Evolutionary conservation across 176 grass and related monocot species (phyloP), one percentile per base, ranked within the genome.

Genomic region (Puccinellia tenuiflora): DNA sequence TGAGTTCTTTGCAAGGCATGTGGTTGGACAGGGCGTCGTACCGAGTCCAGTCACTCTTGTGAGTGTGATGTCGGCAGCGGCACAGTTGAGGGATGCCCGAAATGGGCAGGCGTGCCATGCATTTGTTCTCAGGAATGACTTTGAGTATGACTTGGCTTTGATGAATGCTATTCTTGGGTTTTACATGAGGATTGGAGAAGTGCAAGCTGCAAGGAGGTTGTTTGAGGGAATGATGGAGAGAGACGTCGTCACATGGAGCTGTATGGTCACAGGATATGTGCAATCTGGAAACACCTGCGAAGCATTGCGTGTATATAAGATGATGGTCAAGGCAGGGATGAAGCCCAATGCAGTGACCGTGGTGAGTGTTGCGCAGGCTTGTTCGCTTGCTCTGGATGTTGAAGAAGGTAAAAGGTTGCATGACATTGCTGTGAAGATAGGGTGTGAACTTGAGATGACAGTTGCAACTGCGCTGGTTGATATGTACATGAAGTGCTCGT

Each of bases 401-500:
- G 54, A 84, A 17, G 87, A 92, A 88, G 90, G 93, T n/a, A 88
- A 69, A 78, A 83, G 18, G 9, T n/a, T 84, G 43, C 93, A 92
- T 65, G 53, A 59, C 12, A 35, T 54, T 78, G 84, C 84, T 56
- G 71, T 71, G 30, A 80, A 24, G 31, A 90, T 85, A 68, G 92
- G 87, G 50, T 88, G 80, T 34, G 92, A 88, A 71, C 70, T 85
- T 62, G 88, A 92, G 63, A 17, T 88, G 37, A 28, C 90, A 28
- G 80, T 92, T 86, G 88, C 82, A 5, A 92, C 90, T 75, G 83
- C 90, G 15, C 77, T 95, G 61, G 87, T 95, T 68, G 90, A 88
- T 80, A 90, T 92, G 93, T 92, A 92, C 75, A 95, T 90, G 92
- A 95, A 95, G 65, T 92, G 90, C 62, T 95, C 76, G 10, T 88